Conservation (phyloP, 805 yeast genomes). For the Candida krabiensis region DNA sequence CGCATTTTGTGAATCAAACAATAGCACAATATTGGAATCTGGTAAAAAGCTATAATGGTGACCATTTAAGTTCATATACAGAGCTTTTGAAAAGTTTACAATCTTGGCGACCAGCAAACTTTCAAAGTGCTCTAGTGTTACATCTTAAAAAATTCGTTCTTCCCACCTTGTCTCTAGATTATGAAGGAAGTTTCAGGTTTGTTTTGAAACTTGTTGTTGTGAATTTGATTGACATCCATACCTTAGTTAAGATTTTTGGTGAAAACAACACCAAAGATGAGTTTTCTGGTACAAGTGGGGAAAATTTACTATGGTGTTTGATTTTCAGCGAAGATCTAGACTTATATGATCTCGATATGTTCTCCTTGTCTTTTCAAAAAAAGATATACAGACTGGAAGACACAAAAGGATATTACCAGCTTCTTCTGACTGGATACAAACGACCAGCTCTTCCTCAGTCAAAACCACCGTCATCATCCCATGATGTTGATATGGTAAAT, state of each 20-base stretch:
- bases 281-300: conserved; percentile 16
- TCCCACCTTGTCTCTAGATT: conserved; percentile 35
- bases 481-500: conserved; percentile 19
- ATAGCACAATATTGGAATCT: conserved; percentile 27
- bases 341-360: conserved; percentile 18
- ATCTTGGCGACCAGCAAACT: conserved; percentile 39
- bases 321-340: conserved; percentile 22
- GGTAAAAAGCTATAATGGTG: conserved; percentile 22
- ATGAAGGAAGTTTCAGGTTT: conserved; percentile 36
- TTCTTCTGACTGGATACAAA: conserved; percentile 15
- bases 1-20: conserved; percentile 26
- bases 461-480: conserved; percentile 10
- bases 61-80: conserved; percentile 7
- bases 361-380: conserved; percentile 17
- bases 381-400: conserved; percentile 13
- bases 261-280: conserved; percentile 16
- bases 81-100: conserved; percentile 30
- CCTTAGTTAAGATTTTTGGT: conserved; percentile 33
- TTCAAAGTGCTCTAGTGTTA: conserved; percentile 21
- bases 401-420: conserved; percentile 18
- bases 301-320: conserved; percentile 25
- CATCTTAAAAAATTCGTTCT: conserved; percentile 28
- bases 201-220: conserved; percentile 37
- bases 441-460: conserved; percentile 5
- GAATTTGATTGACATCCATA: conserved; percentile 35